A percentile compares a stretch with the other conserved stretches of the same genome.
Conservation (phyloP, 129 eudicot species). For the Chrysanthemum lavandulifolium region DNA sequence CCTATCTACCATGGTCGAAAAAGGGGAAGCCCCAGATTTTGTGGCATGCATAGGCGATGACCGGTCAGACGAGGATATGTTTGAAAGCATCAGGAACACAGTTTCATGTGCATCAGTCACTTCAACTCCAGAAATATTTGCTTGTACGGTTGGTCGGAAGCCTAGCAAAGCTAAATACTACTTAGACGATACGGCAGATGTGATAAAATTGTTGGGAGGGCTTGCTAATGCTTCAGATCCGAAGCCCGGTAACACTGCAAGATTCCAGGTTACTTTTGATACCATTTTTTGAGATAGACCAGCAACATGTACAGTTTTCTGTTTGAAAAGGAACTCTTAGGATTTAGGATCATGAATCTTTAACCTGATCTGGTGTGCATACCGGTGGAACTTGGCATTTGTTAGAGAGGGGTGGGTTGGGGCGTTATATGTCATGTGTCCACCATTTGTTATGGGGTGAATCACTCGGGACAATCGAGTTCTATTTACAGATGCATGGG, state of each 20-base stretch:
- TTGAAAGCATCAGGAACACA: constrained; percentile 33
- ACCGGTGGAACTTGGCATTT: constrained; percentile 10
- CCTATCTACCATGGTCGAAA: constrained; percentile 30
- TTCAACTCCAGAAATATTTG: constrained; percentile 44
- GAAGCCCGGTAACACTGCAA: constrained; percentile 44
- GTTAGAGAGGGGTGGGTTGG: constrained; percentile 9
- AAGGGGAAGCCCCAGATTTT: constrained; percentile 49
- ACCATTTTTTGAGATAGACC: constrained; percentile 28
- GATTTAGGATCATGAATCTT: constrained; percentile 23
- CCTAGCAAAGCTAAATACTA: constrained; percentile 89
- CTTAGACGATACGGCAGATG: constrained; percentile 73
- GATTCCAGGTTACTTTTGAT: constrained; percentile 60
- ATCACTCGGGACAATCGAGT: constrained; percentile 12
- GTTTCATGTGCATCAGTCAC: constrained; percentile 19
- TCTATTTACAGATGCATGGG: not conserved
- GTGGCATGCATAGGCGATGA: constrained; percentile 79
- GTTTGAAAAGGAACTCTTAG: constrained; percentile 14
- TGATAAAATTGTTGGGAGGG: constrained; percentile 56
- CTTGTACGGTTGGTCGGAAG: constrained; percentile 89
- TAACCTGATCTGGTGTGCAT: constrained; percentile 33
- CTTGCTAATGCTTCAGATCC: constrained; percentile 71
- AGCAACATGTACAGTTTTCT: constrained; percentile 35
- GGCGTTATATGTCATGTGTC: not conserved
- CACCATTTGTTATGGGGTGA: constrained; percentile 18
- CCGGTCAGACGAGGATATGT: constrained; percentile 41